Evolutionary conservation across 176 grass and related monocot species (phyloP), one percentile per base, ranked within the genome.

Genomic region (Musa itinerans): DNA sequence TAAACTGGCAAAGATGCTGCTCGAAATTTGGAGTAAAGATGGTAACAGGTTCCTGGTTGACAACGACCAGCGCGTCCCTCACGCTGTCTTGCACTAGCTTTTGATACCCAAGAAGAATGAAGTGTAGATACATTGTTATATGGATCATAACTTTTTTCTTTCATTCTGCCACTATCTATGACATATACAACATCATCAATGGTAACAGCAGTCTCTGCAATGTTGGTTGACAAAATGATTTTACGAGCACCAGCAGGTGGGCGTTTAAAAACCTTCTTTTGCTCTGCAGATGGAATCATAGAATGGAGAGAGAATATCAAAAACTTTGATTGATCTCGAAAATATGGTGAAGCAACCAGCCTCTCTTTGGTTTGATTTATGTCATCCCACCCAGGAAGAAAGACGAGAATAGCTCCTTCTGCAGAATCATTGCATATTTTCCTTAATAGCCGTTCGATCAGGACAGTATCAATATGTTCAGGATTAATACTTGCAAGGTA

Each of bases 111-210:
- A 75, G 90, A 91, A 85, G 94, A 83, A 69, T 91, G 86, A 81
- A 98, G 90, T 68, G 94, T 98, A 61, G 94, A 98, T 53, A 98
- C 94, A 71, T 87, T 91, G 83, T 87, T 98, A 75, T 98, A 93
- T 27, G 94, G 94, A 91, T 98, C 94, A 83, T 98, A 98, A 79
- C 86, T 98, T 86, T 91, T 98, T 78, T 93, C 94, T 85, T 98
- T 98, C 94, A 98, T 98, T 74, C 90, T 84, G 26, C 94, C 94
- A 89, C 78, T 93, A 75, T 93, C 90, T 82, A 98, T 91, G 25
- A 98, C 90, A 81, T 86, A 98, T 63, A 98, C 90, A 65, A 98
- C 78, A 82, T 98, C 94, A 87, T 98, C 90, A 83, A 98, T 98
- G 64, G 94, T 98, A 53, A 98, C 86, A 72, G 94, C 86, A 69